A percentile compares a stretch with the other conserved stretches of the same genome.
These are phyloP conservation scores for Lanmaoa rubissima DNA, from an alignment of 768 basidiomycete species.

Conservation along the genomic window DNA sequence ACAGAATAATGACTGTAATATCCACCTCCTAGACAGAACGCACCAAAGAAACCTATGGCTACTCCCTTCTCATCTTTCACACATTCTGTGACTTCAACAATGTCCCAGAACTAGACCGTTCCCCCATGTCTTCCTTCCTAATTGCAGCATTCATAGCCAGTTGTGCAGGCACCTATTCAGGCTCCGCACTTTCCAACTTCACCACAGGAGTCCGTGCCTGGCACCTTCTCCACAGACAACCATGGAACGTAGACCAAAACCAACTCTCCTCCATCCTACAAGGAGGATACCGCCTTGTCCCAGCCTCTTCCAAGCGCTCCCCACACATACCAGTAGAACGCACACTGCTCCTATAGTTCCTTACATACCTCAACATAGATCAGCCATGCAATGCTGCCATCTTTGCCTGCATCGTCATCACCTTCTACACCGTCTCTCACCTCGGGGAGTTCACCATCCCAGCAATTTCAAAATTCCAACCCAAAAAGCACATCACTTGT, in stretches of 20 bases:
- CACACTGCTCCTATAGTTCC: not conserved
- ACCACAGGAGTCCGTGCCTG: constrained; percentile 41
- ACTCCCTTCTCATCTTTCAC: constrained; percentile 39
- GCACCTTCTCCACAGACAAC: constrained; percentile 35
- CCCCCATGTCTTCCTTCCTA: no score
- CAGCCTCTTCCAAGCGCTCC: not conserved
- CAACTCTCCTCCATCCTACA: no score
- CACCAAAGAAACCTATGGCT: constrained; percentile 38
- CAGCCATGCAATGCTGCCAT: constrained; percentile 36
- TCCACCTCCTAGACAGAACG: constrained; percentile 32
- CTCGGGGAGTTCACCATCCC: constrained; percentile 1
- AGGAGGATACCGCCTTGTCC: not conserved
- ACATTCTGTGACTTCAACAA: constrained; percentile 36
- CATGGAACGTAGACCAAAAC: no score
- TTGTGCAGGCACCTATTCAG: no score
- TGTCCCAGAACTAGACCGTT: constrained; percentile 39
- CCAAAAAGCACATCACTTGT: no score
- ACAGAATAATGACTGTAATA: no score
- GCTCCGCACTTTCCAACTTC: no score
- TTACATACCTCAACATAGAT: constrained; percentile 22
- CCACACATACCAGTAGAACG: not conserved
- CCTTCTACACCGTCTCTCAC: not conserved
- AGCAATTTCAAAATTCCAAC: no score
- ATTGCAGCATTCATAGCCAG: no score
- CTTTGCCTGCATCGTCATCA: constrained; percentile 27